Conservation (phyloP, 345 rosid species). For the Erysimum cheiranthoides region DNA sequence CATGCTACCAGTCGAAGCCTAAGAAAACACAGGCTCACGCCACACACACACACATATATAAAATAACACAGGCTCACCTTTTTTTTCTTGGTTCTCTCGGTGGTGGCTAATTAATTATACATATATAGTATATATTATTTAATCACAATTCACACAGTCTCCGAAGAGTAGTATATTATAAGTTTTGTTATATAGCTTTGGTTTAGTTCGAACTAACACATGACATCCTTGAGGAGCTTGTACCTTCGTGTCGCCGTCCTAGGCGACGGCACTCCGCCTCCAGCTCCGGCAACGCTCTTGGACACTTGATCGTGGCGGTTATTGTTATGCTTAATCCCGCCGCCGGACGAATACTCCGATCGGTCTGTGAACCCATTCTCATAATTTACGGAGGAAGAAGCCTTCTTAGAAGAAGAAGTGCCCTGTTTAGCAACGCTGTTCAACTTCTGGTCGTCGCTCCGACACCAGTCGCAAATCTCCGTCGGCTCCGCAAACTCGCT, state of each 20-base stretch:
- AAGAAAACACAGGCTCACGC: conserved; percentile 21
- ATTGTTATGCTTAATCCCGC: conserved; percentile 60
- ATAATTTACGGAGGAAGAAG: conserved; percentile 30
- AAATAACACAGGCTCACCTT: no score
- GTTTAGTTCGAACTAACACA: conserved; percentile 52
- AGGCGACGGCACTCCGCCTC: conserved; percentile 70
- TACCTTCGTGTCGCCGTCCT: conserved; percentile 85
- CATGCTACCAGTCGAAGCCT: no score
- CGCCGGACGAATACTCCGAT: conserved; percentile 60
- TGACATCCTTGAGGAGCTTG: conserved; percentile 99
- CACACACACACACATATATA: conserved; percentile 14
- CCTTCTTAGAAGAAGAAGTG: conserved; percentile 58
- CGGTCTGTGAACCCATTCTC: conserved; percentile 48
- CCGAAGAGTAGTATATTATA: not conserved
- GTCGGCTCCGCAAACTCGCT: conserved; percentile 62
- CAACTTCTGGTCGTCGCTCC: conserved; percentile 56
- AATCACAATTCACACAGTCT: not conserved
- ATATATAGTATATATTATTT: not conserved
- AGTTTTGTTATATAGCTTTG: not conserved
- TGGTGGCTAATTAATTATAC: conserved; percentile 9
- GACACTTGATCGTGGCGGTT: conserved; percentile 47
- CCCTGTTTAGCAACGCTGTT: conserved; percentile 46
- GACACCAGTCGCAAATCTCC: conserved; percentile 89
- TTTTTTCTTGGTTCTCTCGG: not conserved
- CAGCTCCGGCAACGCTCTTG: conserved; percentile 50